A percentile compares a stretch with the other conserved stretches of the same genome.
Conservation (phyloP, 345 rosid species). For the Limnanthes douglasii region DNA sequence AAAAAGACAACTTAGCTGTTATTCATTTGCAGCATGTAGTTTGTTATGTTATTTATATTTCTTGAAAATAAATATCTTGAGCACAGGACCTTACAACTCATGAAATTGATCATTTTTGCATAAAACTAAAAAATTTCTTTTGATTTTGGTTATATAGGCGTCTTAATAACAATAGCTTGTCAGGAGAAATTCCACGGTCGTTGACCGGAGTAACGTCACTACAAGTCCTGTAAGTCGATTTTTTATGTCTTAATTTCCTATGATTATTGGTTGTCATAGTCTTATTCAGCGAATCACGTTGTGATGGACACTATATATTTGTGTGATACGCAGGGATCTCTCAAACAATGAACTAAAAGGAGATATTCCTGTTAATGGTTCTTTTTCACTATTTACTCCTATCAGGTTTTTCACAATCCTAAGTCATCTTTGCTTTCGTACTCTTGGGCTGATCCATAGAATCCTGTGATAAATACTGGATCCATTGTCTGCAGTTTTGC, state of each 20-base stretch:
- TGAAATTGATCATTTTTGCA: too few relatives aligned
- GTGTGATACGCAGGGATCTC: slow-evolving; percentile 56
- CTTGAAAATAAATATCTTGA: too few relatives aligned
- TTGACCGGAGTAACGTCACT: slow-evolving; percentile 28
- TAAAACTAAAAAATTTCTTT: too few relatives aligned
- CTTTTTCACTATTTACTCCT: slow-evolving; percentile 63
- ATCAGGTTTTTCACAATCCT: slow-evolving; percentile 38
- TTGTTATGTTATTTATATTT: too few relatives aligned
- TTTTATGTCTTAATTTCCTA: slow-evolving; percentile 3
- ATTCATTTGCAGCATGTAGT: too few relatives aligned
- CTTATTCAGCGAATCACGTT: neutral
- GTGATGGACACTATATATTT: slow-evolving; percentile 2
- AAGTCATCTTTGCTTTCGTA: neutral
- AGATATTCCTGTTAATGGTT: slow-evolving; percentile 61
- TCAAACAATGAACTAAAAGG: slow-evolving; percentile 57
- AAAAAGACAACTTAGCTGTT: too few relatives aligned
- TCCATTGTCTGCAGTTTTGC: slow-evolving; percentile 40
- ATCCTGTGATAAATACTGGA: slow-evolving; percentile 12
- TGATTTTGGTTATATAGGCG: slow-evolving; percentile 32
- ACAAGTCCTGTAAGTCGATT: slow-evolving; percentile 65
- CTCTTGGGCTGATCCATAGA: slow-evolving; percentile 3
- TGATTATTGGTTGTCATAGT: neutral
- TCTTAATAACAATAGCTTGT: slow-evolving; percentile 57
- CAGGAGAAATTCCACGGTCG: slow-evolving; percentile 38
- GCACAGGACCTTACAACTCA: too few relatives aligned